Percentiles rank a stretch among this genome's conserved stretches.
phyloP scores from a whole-genome alignment of 129 eudicot genomes.

The Centrapalus pauciflorus region DNA sequence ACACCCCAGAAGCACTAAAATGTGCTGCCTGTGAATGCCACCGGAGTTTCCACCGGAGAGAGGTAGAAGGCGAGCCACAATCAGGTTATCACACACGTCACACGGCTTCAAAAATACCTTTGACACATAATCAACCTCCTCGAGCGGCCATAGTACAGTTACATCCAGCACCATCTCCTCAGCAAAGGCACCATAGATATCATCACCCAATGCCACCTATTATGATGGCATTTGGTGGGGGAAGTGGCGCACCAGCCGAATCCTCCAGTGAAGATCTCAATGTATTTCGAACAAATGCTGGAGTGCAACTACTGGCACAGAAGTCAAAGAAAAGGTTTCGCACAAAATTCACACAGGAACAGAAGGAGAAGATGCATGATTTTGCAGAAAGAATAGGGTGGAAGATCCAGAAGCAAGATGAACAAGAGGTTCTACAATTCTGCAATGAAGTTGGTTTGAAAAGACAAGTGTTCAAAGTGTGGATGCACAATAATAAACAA shows the following conservation, averaged over 20 bases:
- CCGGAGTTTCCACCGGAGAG: constrained; percentile 84
- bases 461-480: constrained; percentile 75
- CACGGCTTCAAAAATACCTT: background rate
- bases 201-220: constrained; percentile 38
- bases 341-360: constrained; percentile 64
- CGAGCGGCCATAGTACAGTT: constrained; percentile 6
- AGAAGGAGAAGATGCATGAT: constrained; percentile 70
- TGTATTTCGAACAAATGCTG: constrained; percentile 32
- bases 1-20: constrained; percentile 50
- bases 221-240: constrained; percentile 73
- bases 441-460: constrained; percentile 57
- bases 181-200: constrained; percentile 27
- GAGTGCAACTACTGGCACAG: constrained; percentile 17
- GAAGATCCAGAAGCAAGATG: constrained; percentile 84
- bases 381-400: constrained; percentile 73
- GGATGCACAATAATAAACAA: constrained; percentile 89
- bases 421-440: constrained; percentile 49
- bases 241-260: constrained; percentile 45
- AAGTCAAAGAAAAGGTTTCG: constrained; percentile 66
- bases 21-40: constrained; percentile 95
- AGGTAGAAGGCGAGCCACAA: constrained; percentile 35
- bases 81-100: constrained; percentile 12
- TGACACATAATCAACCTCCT: constrained; percentile 5
- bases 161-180: constrained; percentile 28
- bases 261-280: constrained; percentile 87